Base-by-base conservation (phyloP, 1,284 basidiomycete species). In the Athelia sp. region DNA sequence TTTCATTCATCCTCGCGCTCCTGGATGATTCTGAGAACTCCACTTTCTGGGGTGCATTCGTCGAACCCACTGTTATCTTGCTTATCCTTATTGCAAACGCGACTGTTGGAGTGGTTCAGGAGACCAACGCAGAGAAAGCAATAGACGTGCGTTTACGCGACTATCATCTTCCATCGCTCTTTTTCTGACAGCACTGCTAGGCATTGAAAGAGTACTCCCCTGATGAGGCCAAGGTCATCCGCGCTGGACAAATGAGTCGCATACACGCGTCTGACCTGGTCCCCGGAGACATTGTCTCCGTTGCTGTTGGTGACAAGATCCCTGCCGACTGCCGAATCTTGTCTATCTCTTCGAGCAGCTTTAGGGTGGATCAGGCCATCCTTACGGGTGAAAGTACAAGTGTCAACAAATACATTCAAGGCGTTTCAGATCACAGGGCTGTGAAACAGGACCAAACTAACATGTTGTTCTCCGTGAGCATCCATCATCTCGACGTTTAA, bases 371-470 rank as follows among this genome's bases (percentile, higher is more conserved):
- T 69, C 93, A 98, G 68, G 93, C 94, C 38, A 90, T 97, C 62
- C 79, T 98, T 40, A 98, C 94, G 1, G 95, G 94, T 31, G 95
- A 98, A 70, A 92, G 88, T 61, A 75, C 78, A 57, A 93, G 90
- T 56, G 93, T 97, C 22, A 80, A 83, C 72, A 98, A 98, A 71
- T 80, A 74, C 23, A 63, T 79, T 3, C 79, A 79, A 14, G 69
- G 76, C 13, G 83, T 98, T 34, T 58, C 73, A 6, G 91, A 94
- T 60, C 53, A 65, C 34, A 75, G 74, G 52, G 94, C 93, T 2
- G 95, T 97, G 52, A 95, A 96, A 70, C 94, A 97, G 68, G 94
- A 97, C 61, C 93, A 93, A 93, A 83, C 78, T 52, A 98, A 97
- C 67, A 96, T 95, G 69, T 72, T 97, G 14, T 97, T 98, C 69